phyloP scores from a whole-genome alignment of 257 asterid genomes.

The Datura wrightii region DNA sequence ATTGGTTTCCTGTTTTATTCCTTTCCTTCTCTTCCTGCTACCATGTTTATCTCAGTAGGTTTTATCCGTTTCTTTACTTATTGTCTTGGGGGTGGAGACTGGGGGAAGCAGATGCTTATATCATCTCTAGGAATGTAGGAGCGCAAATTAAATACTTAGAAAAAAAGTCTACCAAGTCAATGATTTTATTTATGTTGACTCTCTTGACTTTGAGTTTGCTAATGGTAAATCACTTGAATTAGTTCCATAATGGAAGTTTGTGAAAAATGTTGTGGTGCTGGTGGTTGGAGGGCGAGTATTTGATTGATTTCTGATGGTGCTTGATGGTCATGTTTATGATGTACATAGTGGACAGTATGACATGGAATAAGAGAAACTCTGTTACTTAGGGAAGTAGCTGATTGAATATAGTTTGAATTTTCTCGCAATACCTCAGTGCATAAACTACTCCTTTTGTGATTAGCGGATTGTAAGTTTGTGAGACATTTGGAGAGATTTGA shows the following conservation, averaged over 20 bases:
- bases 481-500: not conserved
- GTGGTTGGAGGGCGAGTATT: not conserved
- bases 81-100: not conserved
- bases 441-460: not conserved
- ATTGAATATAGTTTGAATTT: conserved; percentile 1
- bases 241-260: not conserved
- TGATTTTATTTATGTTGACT: not conserved
- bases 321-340: not conserved
- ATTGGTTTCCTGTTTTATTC: conserved; percentile 11
- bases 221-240: not conserved
- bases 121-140: conserved; percentile 15
- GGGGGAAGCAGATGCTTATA: not conserved
- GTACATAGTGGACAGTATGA: not conserved
- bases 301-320: conserved; percentile 1
- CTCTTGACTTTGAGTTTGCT: conserved; percentile 23
- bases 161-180: not conserved
- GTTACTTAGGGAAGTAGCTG: not conserved
- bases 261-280: not conserved
- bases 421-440: not conserved
- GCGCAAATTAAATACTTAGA: not conserved
- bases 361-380: conserved; percentile 14
- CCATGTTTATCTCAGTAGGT: not conserved
- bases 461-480: not conserved
- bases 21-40: not conserved
- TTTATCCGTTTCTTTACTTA: not conserved